Base-by-base conservation (phyloP, 768 basidiomycete species). In the Gloeopeniophorella convolvens region DNA sequence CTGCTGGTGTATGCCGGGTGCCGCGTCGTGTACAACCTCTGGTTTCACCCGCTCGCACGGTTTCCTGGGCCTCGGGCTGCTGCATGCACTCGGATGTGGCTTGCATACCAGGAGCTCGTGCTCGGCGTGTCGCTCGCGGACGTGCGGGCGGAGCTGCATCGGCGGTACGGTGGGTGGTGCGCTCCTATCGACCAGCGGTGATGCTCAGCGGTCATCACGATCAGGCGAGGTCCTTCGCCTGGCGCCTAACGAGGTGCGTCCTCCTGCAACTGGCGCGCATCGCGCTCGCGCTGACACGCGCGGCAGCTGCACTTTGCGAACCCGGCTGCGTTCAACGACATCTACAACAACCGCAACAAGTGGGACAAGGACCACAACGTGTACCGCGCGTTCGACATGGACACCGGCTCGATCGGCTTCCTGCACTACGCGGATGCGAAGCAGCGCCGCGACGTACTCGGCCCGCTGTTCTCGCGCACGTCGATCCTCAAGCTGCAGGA, bases 341-440 rank as follows among this genome's bases (percentile, higher is more conserved):
- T 47, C 16, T 47, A 47, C 36, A 39, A 47, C 12, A 11, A n/a
- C 15, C 36, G 18, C 23, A 47, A 47, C 26, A 47, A 47, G 18
- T 47, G 46, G 46, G 46, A 47, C 46, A 47, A 47, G 26, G 46
- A 47, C 24, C 20, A 39, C 26, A 13, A 18, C 5, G 18, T 37
- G 1, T 47, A 47, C 35, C 26, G 46, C 35, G 35, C 46, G n/a
- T 47, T 47, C 27, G 36, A 39, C 36, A 16, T 28, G 36, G 36
- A 39, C 12, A 27, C 35, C 4, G 15, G 33, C 6, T 18, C 46
- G 12, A 11, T 47, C 35, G 33, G 46, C 27, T 37, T 26, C 46
- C n/a, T 37, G 24, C 27, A n/a, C n/a, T 47, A 47, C 35, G 26
- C 32, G 11, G 46, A 39, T n/a, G 46, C 36, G 2, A 47, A 47